A percentile compares a stretch with the other conserved stretches of the same genome.
phyloP scores from a whole-genome alignment of 495 filamentous ascomycete genomes.

The Aspergillus cavernicola region DNA sequence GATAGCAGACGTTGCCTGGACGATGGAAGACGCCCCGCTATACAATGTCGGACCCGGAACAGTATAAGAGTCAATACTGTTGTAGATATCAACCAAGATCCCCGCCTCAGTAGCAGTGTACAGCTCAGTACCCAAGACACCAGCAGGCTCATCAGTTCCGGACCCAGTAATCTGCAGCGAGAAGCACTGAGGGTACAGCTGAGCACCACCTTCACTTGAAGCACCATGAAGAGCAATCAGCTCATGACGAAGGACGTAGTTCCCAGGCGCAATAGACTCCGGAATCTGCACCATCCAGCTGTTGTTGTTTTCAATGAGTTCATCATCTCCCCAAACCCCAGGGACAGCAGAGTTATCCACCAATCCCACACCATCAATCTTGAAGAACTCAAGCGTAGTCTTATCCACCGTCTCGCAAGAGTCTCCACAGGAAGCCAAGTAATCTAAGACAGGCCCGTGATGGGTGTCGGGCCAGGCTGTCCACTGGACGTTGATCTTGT shows the following conservation, averaged over 20 bases:
- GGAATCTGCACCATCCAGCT: slow-evolving; percentile 64
- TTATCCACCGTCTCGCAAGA: slow-evolving; percentile 56
- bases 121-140: slow-evolving; percentile 51
- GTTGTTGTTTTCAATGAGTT: slow-evolving; percentile 57
- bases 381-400: slow-evolving; percentile 59
- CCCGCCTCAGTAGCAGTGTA: slow-evolving; percentile 52
- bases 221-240: slow-evolving; percentile 64
- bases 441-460: slow-evolving; percentile 63
- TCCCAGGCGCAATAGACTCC: slow-evolving; percentile 52
- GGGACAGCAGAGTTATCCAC: slow-evolving; percentile 37
- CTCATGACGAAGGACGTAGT: slow-evolving; percentile 70
- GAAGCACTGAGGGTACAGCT: slow-evolving; percentile 69
- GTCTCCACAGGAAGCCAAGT: slow-evolving; percentile 61
- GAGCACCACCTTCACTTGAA: slow-evolving; percentile 49
- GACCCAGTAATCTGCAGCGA: slow-evolving; percentile 60
- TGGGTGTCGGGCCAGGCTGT: slow-evolving; percentile 58
- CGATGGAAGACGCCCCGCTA: slow-evolving; percentile 18
- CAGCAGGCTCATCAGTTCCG: slow-evolving; percentile 49
- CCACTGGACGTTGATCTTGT: slow-evolving; percentile 52
- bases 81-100: slow-evolving; percentile 57
- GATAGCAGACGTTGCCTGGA: slow-evolving; percentile 19
- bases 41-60: slow-evolving; percentile 46
- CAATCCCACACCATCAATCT: slow-evolving; percentile 60
- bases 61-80: slow-evolving; percentile 34
- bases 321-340: slow-evolving; percentile 60